phyloP scores from a whole-genome alignment of 371 early-diverging fungal species.

The Actinomortierella wolfii region DNA sequence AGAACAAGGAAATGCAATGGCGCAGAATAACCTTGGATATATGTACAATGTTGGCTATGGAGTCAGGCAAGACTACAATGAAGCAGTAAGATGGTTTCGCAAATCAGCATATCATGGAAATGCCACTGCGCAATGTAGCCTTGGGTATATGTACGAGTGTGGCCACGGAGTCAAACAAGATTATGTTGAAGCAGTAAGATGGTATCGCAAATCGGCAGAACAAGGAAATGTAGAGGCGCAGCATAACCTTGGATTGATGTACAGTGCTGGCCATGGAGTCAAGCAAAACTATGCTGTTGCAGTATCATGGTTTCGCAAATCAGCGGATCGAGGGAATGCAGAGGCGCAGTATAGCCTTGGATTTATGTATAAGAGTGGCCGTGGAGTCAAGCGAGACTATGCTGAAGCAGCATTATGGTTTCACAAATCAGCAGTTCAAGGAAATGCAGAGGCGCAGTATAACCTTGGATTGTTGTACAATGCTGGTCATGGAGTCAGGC shows the following conservation, averaged over 20 bases:
- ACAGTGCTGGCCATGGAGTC: slow-evolving; percentile 83
- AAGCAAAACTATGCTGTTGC: slow-evolving; percentile 68
- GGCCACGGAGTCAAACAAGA: slow-evolving; percentile 76
- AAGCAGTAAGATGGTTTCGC: slow-evolving; percentile 79
- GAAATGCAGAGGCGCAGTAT: slow-evolving; percentile 73
- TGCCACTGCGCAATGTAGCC: slow-evolving; percentile 60
- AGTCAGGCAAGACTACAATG: slow-evolving; percentile 56
- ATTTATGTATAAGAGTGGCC: slow-evolving; percentile 79
- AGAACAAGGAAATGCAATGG: slow-evolving; percentile 78
- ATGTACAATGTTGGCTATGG: slow-evolving; percentile 65
- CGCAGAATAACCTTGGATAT: slow-evolving; percentile 78
- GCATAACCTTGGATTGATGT: slow-evolving; percentile 85
- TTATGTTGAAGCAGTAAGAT: slow-evolving; percentile 67
- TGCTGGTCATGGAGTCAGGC: slow-evolving; percentile 78
- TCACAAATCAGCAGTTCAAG: slow-evolving; percentile 69
- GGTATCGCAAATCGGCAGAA: slow-evolving; percentile 79
- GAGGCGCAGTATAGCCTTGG: slow-evolving; percentile 84
- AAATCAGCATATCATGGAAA: slow-evolving; percentile 67
- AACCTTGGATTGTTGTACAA: slow-evolving; percentile 78
- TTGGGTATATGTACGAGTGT: slow-evolving; percentile 81
- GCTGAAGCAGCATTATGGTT: slow-evolving; percentile 80
- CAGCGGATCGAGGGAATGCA: slow-evolving; percentile 78
- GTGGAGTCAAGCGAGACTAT: slow-evolving; percentile 68
- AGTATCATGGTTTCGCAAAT: slow-evolving; percentile 69
- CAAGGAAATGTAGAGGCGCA: slow-evolving; percentile 77